Evolutionary conservation across 2,329 filamentous ascomycete species (phyloP).

Genomic region (Lachnellula arida): DNA sequence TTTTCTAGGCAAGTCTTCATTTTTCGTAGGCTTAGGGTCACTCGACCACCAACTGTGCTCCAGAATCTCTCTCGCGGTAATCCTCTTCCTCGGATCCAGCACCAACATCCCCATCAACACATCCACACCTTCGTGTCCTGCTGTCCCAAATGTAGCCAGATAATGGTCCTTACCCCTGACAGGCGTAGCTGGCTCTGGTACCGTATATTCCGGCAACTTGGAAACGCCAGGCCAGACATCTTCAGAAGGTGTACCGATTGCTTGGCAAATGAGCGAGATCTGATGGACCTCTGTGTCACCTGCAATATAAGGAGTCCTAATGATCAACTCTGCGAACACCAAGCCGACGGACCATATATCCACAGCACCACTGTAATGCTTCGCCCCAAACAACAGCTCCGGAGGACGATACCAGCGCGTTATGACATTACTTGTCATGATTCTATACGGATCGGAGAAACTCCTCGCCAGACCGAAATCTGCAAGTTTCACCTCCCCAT

Average conservation of each 20-base stretch:
- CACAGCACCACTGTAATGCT: constrained; percentile 84
- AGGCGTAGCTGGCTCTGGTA: constrained; percentile 51
- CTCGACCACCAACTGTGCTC: constrained; percentile 81
- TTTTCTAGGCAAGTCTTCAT: constrained; percentile 77
- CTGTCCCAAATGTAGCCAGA: constrained; percentile 69
- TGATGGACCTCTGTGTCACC: constrained; percentile 84
- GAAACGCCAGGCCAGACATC: constrained; percentile 93
- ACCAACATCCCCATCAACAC: constrained; percentile 79
- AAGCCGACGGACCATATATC: constrained; percentile 93
- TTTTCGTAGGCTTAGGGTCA: constrained; percentile 77
- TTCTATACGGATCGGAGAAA: constrained; percentile 81
- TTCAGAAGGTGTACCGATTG: constrained; percentile 86
- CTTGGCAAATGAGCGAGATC: constrained; percentile 75
- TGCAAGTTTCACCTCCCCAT: constrained; percentile 90
- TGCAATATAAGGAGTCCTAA: constrained; percentile 77
- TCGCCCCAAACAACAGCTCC: constrained; percentile 86
- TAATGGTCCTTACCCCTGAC: constrained; percentile 68
- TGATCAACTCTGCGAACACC: constrained; percentile 86
- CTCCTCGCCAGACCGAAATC: constrained; percentile 93
- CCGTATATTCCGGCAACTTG: constrained; percentile 74
- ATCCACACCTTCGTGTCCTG: constrained; percentile 80
- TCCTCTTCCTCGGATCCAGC: constrained; percentile 81
- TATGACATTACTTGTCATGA: constrained; percentile 93
- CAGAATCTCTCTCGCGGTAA: constrained; percentile 72
- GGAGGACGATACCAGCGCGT: constrained; percentile 96